These are phyloP conservation scores for Globisporangium cylindrosporum DNA, from an alignment of 352 stramenopile species.

Conservation along the genomic window DNA sequence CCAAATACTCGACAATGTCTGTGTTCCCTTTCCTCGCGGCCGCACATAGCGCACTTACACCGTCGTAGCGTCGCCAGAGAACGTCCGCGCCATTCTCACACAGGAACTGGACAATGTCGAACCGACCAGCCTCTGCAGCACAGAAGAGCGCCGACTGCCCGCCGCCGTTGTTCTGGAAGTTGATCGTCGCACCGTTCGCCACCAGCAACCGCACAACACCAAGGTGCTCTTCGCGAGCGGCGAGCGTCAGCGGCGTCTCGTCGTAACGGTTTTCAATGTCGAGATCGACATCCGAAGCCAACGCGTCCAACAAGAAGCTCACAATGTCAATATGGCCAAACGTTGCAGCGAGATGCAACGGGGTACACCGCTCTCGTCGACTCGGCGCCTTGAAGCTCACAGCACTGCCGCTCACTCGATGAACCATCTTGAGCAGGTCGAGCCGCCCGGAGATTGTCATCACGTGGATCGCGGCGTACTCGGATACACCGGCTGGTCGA, in stretches of 20 bases:
- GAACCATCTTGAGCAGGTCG: constrained; percentile 2
- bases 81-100: constrained; percentile 4
- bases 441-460: not conserved
- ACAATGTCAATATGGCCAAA: not conserved
- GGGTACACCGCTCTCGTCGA: constrained; percentile 1
- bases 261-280: constrained; percentile 1
- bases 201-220: constrained; percentile 1
- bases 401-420: not conserved
- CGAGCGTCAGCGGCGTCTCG: constrained; percentile 7
- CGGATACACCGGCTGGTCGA: not conserved
- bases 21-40: not conserved
- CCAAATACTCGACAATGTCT: constrained; percentile 4
- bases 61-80: constrained; percentile 2
- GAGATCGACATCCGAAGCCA: not conserved
- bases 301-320: not conserved
- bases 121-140: not conserved
- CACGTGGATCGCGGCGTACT: not conserved
- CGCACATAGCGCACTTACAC: not conserved
- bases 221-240: not conserved
- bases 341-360: not conserved
- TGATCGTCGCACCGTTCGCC: not conserved
- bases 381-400: not conserved
- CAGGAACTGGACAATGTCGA: not conserved
- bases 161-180: not conserved
- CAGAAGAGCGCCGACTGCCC: not conserved